Evolutionary conservation across 495 filamentous ascomycete genomes (phyloP), one percentile per base, ranked within the genome.

Genomic region (Penicillium bovifimosum): DNA sequence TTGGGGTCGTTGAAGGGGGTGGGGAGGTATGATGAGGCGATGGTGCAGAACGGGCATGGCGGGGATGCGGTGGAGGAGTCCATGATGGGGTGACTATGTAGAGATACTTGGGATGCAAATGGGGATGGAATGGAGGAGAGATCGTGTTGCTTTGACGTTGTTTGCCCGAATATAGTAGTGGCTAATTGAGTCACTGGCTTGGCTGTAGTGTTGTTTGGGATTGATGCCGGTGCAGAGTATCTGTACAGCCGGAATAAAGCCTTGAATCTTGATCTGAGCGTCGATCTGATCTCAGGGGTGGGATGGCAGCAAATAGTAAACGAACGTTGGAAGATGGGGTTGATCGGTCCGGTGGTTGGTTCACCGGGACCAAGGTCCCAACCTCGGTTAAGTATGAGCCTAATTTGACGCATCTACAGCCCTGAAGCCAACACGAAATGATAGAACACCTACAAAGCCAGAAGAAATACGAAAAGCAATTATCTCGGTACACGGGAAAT

Each of bases 21-120:
- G 61, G 67, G 69, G 63, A 80, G 52, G 73, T 76, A 35, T 65
- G 68, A 67, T 67, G 48, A 39, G 8, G 72, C 65, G 45, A 74
- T 74, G 41, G 57, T 60, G 63, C 68, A 70, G 53, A 77, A 77
- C 8, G 72, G 63, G 50, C 74, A 76, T 38, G 58, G 29, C 43
- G 59, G 41, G 32, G 27, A 10, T 36, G 38, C 14, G 5, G 3
- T 29, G 3, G 32, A 33, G 3, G 32, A 33, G 11, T 50, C 39
- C 55, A 58, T 58, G 31, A 35, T n/a, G 20, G 20, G 20, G 20
- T 2, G 4, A 24, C 20, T 24, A 24, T 24, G 20, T 24, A 24
- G 20, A 24, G 20, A 24, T 24, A 24, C 4, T n/a, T 26, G 6
- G 14, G 32, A 28, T 39, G 9, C 7, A 14, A 31, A 1, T 26